Conservation (phyloP, 345 rosid genomes). For the Excoecaria cochinchinensis region DNA sequence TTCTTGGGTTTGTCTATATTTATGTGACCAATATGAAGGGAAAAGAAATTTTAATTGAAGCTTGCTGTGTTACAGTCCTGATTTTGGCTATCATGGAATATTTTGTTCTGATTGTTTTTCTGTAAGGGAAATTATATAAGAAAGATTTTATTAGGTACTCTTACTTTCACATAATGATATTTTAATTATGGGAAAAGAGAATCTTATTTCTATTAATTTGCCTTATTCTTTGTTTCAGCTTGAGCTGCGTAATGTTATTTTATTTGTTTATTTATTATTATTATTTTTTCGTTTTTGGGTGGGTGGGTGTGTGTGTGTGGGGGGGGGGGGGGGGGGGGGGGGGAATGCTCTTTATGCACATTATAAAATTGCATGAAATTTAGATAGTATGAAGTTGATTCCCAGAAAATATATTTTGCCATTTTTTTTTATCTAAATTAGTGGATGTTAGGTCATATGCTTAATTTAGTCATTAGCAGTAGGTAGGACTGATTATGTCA, state of each 20-base stretch:
- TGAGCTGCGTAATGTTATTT: no score
- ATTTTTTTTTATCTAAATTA: neutral
- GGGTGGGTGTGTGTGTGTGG: no score
- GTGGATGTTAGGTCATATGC: neutral
- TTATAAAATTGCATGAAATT: no score
- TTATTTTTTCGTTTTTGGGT: no score
- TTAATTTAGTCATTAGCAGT: neutral
- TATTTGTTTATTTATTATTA: no score
- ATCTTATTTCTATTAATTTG: neutral
- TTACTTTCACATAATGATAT: neutral
- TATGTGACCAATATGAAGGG: neutral
- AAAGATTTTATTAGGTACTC: neutral
- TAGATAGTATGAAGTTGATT: neutral
- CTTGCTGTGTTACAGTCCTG: neutral
- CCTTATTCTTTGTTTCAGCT: no score
- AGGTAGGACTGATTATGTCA: neutral
- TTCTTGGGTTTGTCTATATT: neutral
- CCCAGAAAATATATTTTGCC: neutral
- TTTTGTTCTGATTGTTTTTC: neutral
- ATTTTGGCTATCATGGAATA: neutral
- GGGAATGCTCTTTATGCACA: no score
- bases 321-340: no score
- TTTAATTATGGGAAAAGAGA: neutral
- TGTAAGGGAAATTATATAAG: neutral
- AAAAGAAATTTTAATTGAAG: neutral